These are phyloP conservation scores for Excoecaria agallocha DNA, from an alignment of 345 rosid species.

Conservation along the genomic window DNA sequence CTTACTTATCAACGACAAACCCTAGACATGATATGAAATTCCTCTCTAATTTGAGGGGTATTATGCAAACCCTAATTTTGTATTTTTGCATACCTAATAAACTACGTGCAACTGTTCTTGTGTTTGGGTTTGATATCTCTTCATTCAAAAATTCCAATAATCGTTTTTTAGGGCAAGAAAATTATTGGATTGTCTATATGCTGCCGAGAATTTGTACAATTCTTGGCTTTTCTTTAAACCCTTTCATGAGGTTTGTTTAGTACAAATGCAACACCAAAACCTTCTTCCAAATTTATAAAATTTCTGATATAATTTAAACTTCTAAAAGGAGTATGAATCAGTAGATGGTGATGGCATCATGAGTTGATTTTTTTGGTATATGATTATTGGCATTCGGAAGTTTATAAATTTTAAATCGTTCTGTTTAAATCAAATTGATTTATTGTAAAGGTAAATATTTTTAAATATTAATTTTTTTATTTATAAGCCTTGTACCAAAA, in stretches of 20 bases:
- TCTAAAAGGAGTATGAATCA: neutral
- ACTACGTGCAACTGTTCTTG: conserved; percentile 6
- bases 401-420: no score
- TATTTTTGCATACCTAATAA: neutral
- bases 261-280: neutral
- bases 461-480: no score
- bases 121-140: neutral
- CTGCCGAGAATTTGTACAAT: neutral
- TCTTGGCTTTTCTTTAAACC: neutral
- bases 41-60: conserved; percentile 14
- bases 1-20: conserved; percentile 26
- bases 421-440: no score
- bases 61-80: conserved; percentile 6
- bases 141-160: conserved; percentile 9
- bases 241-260: neutral
- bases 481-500: no score
- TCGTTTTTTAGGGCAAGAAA: conserved; percentile 5
- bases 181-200: conserved; percentile 19
- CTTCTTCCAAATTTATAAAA: neutral
- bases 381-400: no score
- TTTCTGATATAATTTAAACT: neutral
- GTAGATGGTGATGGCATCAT: no score
- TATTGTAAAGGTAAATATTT: no score
- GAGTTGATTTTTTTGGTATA: no score
- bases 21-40: conserved; percentile 38